Evolutionary conservation across 176 grass and related monocot species (phyloP), one percentile per base, ranked within the genome.

Genomic region (Avena sativa): DNA sequence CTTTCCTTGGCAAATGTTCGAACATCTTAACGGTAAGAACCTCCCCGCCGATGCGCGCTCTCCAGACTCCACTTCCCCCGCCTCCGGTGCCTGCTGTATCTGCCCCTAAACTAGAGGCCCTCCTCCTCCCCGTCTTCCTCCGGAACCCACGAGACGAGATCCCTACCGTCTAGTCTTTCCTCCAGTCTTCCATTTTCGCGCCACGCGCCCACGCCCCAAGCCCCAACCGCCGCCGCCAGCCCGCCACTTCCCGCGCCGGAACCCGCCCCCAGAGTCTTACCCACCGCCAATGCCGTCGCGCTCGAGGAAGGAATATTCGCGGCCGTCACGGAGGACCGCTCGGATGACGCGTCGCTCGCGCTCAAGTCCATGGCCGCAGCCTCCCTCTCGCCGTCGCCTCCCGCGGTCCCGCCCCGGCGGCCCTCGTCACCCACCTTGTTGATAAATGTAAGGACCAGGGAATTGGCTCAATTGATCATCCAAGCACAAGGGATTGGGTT

Each of bases 81-180:
- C 38, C 38, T 40, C 38, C 38, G 38, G 38, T 40, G 38, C 38
- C 38, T 40, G 38, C 38, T 40, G 38, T 40, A 40, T 40, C 38
- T 40, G 34, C 74, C 47, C 34, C 36, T 66, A 51, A 65, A 43
- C 17, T 12, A n/a, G 30, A 52, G 74, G 46, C 2, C 30, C n/a
- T 78, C 20, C 46, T 85, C 67, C 56, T 82, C 47, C 5, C 55
- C 86, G 0, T 70, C 55, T 0, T 65, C 78, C 61, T 59, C 44
- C 43, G 30, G 80, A 16, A 19, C 89, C 17, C 49, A 84, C 26
- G 90, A 88, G 76, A 84, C 26, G 90, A 88, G 76, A 92, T 93
- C 80, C 96, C 95, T 57, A 93, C 78, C 28, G 32, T 95, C 77
- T 93, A 95, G 58, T 95, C 72, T 91, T 98, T 98, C 77, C 91